Evolutionary conservation across 345 rosid genomes (phyloP), one percentile per base, ranked within the genome.

Genomic region (Eucalyptus curtisii): DNA sequence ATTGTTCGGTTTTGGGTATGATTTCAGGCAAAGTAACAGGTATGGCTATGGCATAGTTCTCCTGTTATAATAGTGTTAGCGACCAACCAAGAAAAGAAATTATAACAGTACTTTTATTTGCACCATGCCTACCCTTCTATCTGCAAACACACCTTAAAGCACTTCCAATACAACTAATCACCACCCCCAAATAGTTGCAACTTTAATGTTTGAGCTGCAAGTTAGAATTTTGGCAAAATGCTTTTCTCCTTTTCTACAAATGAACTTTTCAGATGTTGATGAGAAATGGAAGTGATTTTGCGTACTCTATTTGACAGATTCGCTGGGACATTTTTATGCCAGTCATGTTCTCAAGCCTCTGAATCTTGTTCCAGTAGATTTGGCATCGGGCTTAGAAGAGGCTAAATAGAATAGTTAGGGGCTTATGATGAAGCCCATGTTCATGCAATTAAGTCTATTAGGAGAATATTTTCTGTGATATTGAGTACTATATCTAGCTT

Each of bases 21-120:
- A 97, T 93, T 97, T 96, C 80, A 96, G 99, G 7, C 99, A 97
- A 92, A 97, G 99, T 93, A 97, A 96, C 88, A 96, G 99, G 99
- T 97, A 91, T 3, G 8, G 3, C 84, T 40, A 1, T 37, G 45
- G 45, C 81, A 37, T 5, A 19, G 14, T 71, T 71, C 82, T 71
- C 81, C 81, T 71, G 14, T 71, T 71, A 10, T 37, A 71, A 71
- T 37, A 49, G 25, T 16, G 37, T 49, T 19, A 86, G 44, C 30
- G 3, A 16, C 44, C 87, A 86, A 49, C 37, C 27, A 9, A 17
- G 19, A 9, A 30, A n/a, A 86, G 27, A 86, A 44, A 17, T 48
- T 49, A 37, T 42, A 25, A 13, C 80, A 20, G 24, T 42, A 22
- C 31, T 64, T 45, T 17, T 33, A 10, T 71, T 33, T 71, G 81